Percentiles rank a stretch among this genome's conserved stretches.
Conservation (phyloP, 331 rosid species). For the Erythrophleum ivorense region DNA sequence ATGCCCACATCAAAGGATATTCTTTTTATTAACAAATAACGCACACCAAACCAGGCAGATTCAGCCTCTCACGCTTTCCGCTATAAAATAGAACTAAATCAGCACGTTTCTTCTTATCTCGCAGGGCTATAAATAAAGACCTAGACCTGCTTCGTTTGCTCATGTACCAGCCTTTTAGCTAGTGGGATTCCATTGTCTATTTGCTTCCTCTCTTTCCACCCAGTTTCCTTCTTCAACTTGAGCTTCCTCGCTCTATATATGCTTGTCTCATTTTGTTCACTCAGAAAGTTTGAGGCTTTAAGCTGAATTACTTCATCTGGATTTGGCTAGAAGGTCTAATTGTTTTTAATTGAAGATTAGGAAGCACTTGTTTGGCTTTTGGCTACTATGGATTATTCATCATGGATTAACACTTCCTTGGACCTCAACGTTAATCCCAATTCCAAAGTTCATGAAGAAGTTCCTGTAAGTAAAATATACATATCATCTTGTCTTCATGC, state of each 20-base stretch:
- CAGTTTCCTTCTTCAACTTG: slow-evolving; percentile 56
- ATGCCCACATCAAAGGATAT: neutral
- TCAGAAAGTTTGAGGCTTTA: neutral
- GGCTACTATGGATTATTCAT: slow-evolving; percentile 64
- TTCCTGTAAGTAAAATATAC: slow-evolving; percentile 55
- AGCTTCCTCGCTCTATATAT: slow-evolving; percentile 38
- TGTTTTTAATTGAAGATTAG: neutral
- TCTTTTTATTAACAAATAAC: neutral
- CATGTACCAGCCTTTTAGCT: slow-evolving; percentile 31
- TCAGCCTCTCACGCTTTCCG: neutral
- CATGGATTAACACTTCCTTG: slow-evolving; percentile 66
- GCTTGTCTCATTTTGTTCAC: slow-evolving; percentile 14
- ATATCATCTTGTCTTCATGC: neutral
- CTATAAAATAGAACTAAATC: too few species aligned
- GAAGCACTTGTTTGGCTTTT: neutral
- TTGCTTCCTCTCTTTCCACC: slow-evolving; percentile 49
- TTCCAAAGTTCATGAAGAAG: slow-evolving; percentile 50
- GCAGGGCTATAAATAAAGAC: neutral
- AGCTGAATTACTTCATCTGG: slow-evolving; percentile 3
- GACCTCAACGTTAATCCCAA: slow-evolving; percentile 69
- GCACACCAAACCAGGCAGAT: slow-evolving; percentile 31
- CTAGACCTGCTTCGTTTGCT: neutral
- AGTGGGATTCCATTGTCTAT: neutral
- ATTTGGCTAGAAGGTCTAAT: neutral
- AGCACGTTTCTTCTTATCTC: slow-evolving; percentile 13